These are phyloP conservation scores for Tagetes erecta DNA, from an alignment of 129 eudicot genomes.

Conservation along the genomic window DNA sequence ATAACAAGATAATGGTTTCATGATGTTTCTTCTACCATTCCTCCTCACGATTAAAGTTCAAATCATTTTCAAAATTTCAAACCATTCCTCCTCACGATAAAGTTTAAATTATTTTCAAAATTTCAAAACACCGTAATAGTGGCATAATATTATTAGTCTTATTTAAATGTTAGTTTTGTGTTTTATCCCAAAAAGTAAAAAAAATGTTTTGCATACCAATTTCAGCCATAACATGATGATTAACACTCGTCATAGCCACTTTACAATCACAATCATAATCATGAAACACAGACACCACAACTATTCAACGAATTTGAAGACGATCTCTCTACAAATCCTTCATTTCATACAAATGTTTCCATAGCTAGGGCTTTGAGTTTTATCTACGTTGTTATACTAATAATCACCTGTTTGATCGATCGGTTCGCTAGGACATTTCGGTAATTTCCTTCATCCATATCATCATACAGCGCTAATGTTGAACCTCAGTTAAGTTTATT, in stretches of 20 bases:
- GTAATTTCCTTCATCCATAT: conserved; percentile 16
- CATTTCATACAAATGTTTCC: not conserved
- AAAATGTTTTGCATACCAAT: too few species aligned
- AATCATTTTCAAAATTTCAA: too few species aligned
- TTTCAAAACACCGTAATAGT: too few species aligned
- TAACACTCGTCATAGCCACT: not conserved
- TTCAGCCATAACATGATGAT: too few species aligned
- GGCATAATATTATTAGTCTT: too few species aligned
- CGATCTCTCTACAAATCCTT: conserved; percentile 18
- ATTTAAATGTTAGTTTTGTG: too few species aligned
- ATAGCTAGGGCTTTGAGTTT: conserved; percentile 17
- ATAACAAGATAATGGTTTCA: too few species aligned
- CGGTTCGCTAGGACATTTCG: conserved; percentile 9
- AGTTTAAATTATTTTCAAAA: too few species aligned
- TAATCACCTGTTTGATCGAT: conserved; percentile 18
- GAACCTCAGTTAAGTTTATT: conserved; percentile 18
- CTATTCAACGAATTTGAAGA: conserved; percentile 23
- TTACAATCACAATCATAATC: conserved; percentile 31
- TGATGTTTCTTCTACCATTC: too few species aligned
- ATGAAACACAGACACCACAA: conserved; percentile 24
- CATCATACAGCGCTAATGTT: not conserved
- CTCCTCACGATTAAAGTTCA: too few species aligned
- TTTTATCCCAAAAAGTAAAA: too few species aligned
- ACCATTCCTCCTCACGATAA: too few species aligned
- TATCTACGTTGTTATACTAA: conserved; percentile 21